phyloP scores from a whole-genome alignment of 805 yeast species.

The Zygosaccharomyces kombuchaensis region DNA sequence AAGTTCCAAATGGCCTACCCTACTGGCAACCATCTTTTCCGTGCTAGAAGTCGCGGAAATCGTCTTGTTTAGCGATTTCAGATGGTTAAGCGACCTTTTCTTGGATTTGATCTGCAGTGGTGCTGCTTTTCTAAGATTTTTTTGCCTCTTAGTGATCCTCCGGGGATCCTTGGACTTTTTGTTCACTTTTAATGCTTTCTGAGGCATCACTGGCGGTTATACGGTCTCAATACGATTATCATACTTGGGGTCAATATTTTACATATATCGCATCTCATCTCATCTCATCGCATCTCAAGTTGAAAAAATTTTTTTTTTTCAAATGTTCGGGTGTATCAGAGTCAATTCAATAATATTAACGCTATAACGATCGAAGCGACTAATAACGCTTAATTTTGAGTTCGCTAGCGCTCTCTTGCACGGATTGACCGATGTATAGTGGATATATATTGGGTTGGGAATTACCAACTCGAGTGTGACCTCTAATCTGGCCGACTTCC shows the following conservation, averaged over 20 bases:
- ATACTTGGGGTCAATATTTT: not conserved
- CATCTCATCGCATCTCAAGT: slow-evolving; percentile 1
- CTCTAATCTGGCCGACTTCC: no score
- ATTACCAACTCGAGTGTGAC: not conserved
- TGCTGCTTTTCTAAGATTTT: slow-evolving; percentile 64
- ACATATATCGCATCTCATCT: slow-evolving; percentile 2
- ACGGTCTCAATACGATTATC: not conserved
- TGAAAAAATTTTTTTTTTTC: no score
- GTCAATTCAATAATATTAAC: slow-evolving; percentile 5
- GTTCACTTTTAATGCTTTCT: slow-evolving; percentile 59
- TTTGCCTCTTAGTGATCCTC: slow-evolving; percentile 55
- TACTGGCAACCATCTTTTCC: slow-evolving; percentile 78
- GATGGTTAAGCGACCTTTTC: slow-evolving; percentile 48
- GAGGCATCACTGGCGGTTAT: slow-evolving; percentile 50
- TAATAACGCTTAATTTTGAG: not conserved
- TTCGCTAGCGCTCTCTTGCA: not conserved
- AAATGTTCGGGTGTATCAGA: slow-evolving; percentile 5
- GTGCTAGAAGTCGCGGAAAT: slow-evolving; percentile 53
- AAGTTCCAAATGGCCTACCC: slow-evolving; percentile 91
- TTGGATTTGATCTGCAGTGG: slow-evolving; percentile 69
- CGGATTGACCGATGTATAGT: not conserved
- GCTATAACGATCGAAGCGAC: not conserved
- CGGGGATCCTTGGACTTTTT: slow-evolving; percentile 39
- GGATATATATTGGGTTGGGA: not conserved
- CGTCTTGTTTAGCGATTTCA: slow-evolving; percentile 53